A percentile compares a stretch with the other conserved stretches of the same genome.
These are phyloP conservation scores for Eremomyces bilateralis DNA, from an alignment of 495 filamentous ascomycete genomes.

Conservation along the genomic window DNA sequence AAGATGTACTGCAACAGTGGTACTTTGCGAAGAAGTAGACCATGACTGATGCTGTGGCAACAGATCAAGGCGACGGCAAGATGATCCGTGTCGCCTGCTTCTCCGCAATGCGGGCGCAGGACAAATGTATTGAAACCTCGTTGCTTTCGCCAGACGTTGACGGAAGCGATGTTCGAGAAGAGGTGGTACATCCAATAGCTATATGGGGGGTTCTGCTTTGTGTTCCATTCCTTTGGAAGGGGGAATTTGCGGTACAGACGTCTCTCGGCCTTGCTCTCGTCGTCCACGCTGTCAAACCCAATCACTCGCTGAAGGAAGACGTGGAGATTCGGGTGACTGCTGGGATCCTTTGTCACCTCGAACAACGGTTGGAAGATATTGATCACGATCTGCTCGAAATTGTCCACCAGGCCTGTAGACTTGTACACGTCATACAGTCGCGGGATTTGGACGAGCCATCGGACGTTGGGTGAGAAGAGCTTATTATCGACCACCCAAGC, in stretches of 20 bases:
- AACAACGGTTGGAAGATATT: constrained; percentile 91
- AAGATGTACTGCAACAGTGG: constrained; percentile 91
- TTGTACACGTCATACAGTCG: constrained; percentile 94
- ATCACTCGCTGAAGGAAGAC: constrained; percentile 88
- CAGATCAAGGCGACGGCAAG: constrained; percentile 78
- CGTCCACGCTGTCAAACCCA: constrained; percentile 93
- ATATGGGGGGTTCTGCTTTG: constrained; percentile 90
- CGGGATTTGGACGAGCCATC: constrained; percentile 91
- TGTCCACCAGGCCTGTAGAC: constrained; percentile 59
- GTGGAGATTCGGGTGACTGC: constrained; percentile 77
- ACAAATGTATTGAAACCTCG: constrained; percentile 92
- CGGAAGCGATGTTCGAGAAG: constrained; percentile 78
- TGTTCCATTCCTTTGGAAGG: constrained; percentile 66
- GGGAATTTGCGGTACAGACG: constrained; percentile 86
- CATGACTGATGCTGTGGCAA: constrained; percentile 95
- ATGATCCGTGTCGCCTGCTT: constrained; percentile 93
- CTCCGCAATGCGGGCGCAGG: constrained; percentile 83
- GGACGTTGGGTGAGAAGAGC: constrained; percentile 87
- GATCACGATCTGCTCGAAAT: constrained; percentile 72
- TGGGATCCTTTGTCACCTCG: constrained; percentile 76
- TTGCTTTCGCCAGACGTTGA: constrained; percentile 78
- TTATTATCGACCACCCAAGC: constrained; percentile 99
- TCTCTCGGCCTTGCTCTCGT: constrained; percentile 90
- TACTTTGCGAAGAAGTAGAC: constrained; percentile 78
- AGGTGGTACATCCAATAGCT: constrained; percentile 98